Percentiles rank a stretch among this genome's conserved stretches.
Conservation (phyloP, 441 rosid species). For the Erodium trifolium region DNA sequence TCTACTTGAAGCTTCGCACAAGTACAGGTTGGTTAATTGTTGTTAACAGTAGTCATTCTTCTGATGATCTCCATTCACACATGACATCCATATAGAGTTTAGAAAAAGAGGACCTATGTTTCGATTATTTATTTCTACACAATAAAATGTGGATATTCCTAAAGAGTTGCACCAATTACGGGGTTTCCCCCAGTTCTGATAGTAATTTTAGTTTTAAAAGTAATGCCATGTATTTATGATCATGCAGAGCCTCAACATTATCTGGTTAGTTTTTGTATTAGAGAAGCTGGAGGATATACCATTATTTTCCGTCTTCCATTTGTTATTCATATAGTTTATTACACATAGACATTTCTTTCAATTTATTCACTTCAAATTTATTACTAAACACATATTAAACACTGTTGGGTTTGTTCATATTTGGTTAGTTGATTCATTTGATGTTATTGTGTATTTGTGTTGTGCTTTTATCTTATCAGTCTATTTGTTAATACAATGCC, state of each 20-base stretch:
- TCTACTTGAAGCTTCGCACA: conserved; percentile 74
- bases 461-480: background rate
- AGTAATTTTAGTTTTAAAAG: background rate
- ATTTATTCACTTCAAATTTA: background rate
- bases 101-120: background rate
- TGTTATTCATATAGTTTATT: background rate
- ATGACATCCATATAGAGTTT: no score
- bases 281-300: background rate
- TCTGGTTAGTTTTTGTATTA: background rate
- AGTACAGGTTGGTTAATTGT: conserved; percentile 49
- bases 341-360: background rate
- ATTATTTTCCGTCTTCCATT: background rate
- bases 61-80: background rate
- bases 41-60: background rate
- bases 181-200: background rate
- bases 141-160: no score
- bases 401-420: background rate
- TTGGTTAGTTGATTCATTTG: background rate
- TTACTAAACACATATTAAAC: background rate
- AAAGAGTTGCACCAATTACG: background rate
- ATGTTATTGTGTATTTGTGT: background rate
- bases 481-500: background rate
- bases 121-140: no score
- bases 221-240: background rate
- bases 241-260: background rate